Evolutionary conservation across 805 yeast species (phyloP).

Genomic region (Candida germanica): DNA sequence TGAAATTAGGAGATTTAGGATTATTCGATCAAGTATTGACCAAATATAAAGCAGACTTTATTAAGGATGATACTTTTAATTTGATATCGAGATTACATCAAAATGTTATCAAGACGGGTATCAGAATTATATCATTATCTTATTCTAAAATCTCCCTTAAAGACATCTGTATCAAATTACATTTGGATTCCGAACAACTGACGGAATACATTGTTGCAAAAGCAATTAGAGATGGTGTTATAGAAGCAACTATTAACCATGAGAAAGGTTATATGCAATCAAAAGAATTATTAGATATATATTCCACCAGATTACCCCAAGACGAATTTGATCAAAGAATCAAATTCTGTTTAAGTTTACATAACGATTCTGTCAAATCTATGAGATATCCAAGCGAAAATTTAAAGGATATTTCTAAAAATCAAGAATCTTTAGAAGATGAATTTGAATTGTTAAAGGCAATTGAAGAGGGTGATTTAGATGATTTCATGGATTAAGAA

Average conservation of each 20-base stretch:
- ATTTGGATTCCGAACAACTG: slow-evolving; percentile 89
- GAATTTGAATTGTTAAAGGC: slow-evolving; percentile 44
- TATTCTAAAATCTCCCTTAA: slow-evolving; percentile 87
- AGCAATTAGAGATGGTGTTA: slow-evolving; percentile 95
- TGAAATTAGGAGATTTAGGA: slow-evolving; percentile 84
- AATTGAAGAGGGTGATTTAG: slow-evolving; percentile 55
- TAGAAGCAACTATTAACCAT: slow-evolving; percentile 91
- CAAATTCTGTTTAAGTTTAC: slow-evolving; percentile 82
- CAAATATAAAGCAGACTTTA: slow-evolving; percentile 58
- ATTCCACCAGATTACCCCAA: slow-evolving; percentile 86
- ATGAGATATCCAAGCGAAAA: slow-evolving; percentile 78
- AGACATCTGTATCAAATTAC: slow-evolving; percentile 90
- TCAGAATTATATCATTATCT: slow-evolving; percentile 85
- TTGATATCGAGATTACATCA: slow-evolving; percentile 88
- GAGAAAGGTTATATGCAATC: slow-evolving; percentile 89
- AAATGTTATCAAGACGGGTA: slow-evolving; percentile 96
- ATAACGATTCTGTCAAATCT: slow-evolving; percentile 88
- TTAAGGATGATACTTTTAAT: slow-evolving; percentile 76
- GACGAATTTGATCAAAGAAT: slow-evolving; percentile 88
- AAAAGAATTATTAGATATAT: slow-evolving; percentile 79
- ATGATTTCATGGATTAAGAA: slow-evolving; percentile 43
- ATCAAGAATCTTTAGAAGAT: slow-evolving; percentile 34
- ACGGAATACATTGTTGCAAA: slow-evolving; percentile 97
- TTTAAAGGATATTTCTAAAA: slow-evolving; percentile 22
- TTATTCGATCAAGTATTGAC: slow-evolving; percentile 70